Conservation (phyloP, 2,329 filamentous ascomycete species). For the Lachnellula cervina region DNA sequence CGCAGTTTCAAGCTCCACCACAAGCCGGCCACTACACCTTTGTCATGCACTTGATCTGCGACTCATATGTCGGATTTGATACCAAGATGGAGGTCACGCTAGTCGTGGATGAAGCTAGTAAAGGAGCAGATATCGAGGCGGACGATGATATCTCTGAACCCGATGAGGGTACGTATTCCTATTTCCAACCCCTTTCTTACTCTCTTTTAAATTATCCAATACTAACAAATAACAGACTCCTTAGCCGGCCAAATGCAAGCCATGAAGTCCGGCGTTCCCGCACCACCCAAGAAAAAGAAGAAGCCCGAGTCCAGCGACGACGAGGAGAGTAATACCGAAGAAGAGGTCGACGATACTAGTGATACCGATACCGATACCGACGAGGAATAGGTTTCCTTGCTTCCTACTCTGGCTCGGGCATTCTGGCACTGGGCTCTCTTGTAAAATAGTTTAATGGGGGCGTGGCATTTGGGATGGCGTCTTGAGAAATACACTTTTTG, state of each 20-base stretch:
- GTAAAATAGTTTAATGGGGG: not conserved
- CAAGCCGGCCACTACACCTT: conserved; percentile 92
- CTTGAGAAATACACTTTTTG: not conserved
- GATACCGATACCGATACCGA: conserved; percentile 63
- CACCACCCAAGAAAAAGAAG: conserved; percentile 52
- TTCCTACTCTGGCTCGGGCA: not conserved
- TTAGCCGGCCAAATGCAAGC: conserved; percentile 87
- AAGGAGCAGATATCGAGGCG: conserved; percentile 71
- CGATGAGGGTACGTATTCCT: conserved; percentile 73
- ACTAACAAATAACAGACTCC: conserved; percentile 55
- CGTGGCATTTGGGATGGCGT: not conserved
- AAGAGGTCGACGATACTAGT: conserved; percentile 57
- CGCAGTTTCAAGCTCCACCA: conserved; percentile 92
- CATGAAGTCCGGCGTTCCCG: conserved; percentile 65
- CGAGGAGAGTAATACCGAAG: conserved; percentile 80
- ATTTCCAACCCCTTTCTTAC: not conserved
- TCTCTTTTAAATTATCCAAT: not conserved
- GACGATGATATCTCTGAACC: conserved; percentile 98
- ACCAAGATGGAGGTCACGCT: conserved; percentile 86
- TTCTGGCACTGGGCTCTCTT: not conserved
- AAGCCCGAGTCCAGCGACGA: conserved; percentile 64
- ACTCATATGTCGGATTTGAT: conserved; percentile 93
- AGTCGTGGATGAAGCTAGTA: conserved; percentile 81
- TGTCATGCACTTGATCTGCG: conserved; percentile 87
- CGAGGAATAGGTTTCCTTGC: conserved; percentile 29